Conservation (phyloP, 2,329 filamentous ascomycete species). For the Colletotrichum ledebouriae region DNA sequence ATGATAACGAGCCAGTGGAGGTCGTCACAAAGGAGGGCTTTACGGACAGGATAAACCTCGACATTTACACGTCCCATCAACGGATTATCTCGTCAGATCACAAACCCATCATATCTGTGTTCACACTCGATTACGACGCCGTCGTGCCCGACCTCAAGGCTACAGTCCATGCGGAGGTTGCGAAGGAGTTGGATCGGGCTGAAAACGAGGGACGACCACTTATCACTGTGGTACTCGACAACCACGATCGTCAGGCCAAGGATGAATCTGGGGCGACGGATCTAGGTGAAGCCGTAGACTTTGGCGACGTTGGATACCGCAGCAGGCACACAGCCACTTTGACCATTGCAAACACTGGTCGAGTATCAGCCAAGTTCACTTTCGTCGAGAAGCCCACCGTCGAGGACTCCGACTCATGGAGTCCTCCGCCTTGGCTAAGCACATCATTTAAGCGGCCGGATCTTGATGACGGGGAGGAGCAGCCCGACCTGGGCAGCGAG, state of each 20-base stretch:
- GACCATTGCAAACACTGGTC: conserved; percentile 92
- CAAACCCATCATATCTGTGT: conserved; percentile 89
- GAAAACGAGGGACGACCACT: conserved; percentile 91
- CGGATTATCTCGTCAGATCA: conserved; percentile 93
- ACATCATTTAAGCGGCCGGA: conserved; percentile 72
- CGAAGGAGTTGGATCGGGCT: conserved; percentile 86
- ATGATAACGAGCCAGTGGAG: conserved; percentile 59
- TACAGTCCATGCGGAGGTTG: conserved; percentile 87
- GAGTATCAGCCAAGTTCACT: conserved; percentile 81
- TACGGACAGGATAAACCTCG: conserved; percentile 66
- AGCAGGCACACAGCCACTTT: conserved; percentile 75
- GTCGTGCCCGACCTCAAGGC: conserved; percentile 88
- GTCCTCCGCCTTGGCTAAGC: conserved; percentile 76
- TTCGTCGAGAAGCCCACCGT: conserved; percentile 80
- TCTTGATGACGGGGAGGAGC: conserved; percentile 49
- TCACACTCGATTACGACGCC: conserved; percentile 87
- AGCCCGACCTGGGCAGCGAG: conserved; percentile 55
- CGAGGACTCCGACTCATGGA: conserved; percentile 54
- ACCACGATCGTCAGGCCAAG: conserved; percentile 52
- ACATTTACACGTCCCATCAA: conserved; percentile 89
- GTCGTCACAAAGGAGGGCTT: conserved; percentile 71
- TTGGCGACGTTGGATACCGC: conserved; percentile 80
- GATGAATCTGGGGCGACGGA: conserved; percentile 48
- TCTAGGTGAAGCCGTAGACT: conserved; percentile 75
- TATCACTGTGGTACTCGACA: conserved; percentile 86